These are phyloP conservation scores for Phycomyces nitens DNA, from an alignment of 192 early-diverging fungal species.

Conservation along the genomic window DNA sequence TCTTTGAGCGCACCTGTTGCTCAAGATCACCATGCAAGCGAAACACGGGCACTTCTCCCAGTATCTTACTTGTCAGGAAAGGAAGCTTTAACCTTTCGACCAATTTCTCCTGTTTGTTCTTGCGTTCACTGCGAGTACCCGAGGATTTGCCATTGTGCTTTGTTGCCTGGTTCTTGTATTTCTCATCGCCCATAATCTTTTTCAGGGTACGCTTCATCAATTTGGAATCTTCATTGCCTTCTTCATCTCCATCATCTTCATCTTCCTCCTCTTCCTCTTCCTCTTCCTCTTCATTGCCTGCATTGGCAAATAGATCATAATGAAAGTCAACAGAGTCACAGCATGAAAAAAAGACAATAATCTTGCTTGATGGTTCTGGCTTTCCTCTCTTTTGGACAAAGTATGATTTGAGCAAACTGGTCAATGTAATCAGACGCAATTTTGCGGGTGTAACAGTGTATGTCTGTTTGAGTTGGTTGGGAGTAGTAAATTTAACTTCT, in stretches of 20 bases:
- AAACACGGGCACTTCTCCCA: slow-evolving; percentile 71
- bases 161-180: not conserved
- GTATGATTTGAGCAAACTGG: slow-evolving; percentile 64
- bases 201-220: slow-evolving; percentile 3
- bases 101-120: slow-evolving; percentile 6
- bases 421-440: slow-evolving; percentile 83
- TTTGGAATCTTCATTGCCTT: slow-evolving; percentile 19
- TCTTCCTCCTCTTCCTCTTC: slow-evolving; percentile 40
- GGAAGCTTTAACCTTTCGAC: not conserved
- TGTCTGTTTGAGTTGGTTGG: slow-evolving; percentile 84
- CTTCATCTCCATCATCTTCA: slow-evolving; percentile 44
- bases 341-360: slow-evolving; percentile 93
- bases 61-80: slow-evolving; percentile 46
- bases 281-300: slow-evolving; percentile 38
- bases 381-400: slow-evolving; percentile 28
- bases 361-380: slow-evolving; percentile 44
- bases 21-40: slow-evolving; percentile 87
- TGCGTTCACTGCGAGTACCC: not conserved
- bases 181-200: slow-evolving; percentile 1
- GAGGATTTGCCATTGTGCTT: not conserved
- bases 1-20: slow-evolving; percentile 73
- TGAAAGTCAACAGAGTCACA: slow-evolving; percentile 96
- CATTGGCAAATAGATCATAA: slow-evolving; percentile 76
- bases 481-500: slow-evolving; percentile 61
- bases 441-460: slow-evolving; percentile 88